These are phyloP conservation scores for sorghum (Sorghum bicolor) DNA, from an alignment of 176 grass and related monocot species.

Conservation along the genomic window Sorghum_bicolor_NCBIv3 NC_012870.2:13340501-13341000, in stretches of 20 bases:
- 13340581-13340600: conserved; percentile 1
- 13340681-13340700: conserved; percentile 43
- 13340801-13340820: conserved; percentile 35
- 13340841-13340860: conserved; percentile 47
- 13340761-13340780: conserved; percentile 47
- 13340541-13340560: neutral
- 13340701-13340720: conserved; percentile 80
- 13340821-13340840: conserved; percentile 43
- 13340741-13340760: conserved; percentile 65
- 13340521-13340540: conserved; percentile 9
- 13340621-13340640: conserved; percentile 51
- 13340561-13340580: conserved; percentile 18
- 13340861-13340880: conserved; percentile 48
- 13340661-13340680: conserved; percentile 37
- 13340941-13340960: conserved; percentile 38
- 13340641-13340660: conserved; percentile 46
- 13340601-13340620: conserved; percentile 41
- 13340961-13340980: conserved; percentile 28
- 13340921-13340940: conserved; percentile 35
- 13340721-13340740: conserved; percentile 80
- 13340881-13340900: conserved; percentile 45
- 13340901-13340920: conserved; percentile 33
- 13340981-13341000: conserved; percentile 26
- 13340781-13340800: conserved; percentile 51
- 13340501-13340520: neutral